Conservation (phyloP, 495 filamentous ascomycete species). For the Daldinia childiae region DNA sequence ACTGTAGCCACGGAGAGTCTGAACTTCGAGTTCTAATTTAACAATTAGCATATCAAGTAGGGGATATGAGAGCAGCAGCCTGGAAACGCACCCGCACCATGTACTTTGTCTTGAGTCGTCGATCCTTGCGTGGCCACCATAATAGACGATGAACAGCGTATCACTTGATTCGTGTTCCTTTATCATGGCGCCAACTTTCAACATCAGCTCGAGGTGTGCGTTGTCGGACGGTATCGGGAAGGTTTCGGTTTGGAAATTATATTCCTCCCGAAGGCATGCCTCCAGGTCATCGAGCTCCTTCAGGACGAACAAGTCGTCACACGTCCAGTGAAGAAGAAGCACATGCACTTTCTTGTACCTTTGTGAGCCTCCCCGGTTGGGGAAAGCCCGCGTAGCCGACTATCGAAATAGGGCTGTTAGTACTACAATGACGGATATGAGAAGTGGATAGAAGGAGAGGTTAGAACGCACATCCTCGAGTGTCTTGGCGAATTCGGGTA, state of each 20-base stretch:
- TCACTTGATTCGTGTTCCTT: conserved; percentile 60
- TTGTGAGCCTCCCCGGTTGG: conserved; percentile 54
- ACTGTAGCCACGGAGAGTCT: conserved; percentile 57
- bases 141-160: conserved; percentile 63
- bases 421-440: background rate
- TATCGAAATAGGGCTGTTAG: conserved; percentile 37
- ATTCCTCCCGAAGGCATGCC: conserved; percentile 58
- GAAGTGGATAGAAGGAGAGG: conserved; percentile 3
- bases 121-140: conserved; percentile 63
- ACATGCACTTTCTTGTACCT: conserved; percentile 62
- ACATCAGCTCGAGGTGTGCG: conserved; percentile 60
- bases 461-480: conserved; percentile 56
- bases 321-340: conserved; percentile 64
- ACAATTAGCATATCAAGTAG: conserved; percentile 11
- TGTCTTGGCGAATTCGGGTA: conserved; percentile 58
- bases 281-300: conserved; percentile 62
- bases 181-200: conserved; percentile 59
- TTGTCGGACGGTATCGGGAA: conserved; percentile 62
- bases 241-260: conserved; percentile 58
- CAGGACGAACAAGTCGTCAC: conserved; percentile 63
- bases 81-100: conserved; percentile 58
- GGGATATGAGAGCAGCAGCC: background rate
- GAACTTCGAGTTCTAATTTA: conserved; percentile 46
- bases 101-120: conserved; percentile 62
- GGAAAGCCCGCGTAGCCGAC: conserved; percentile 62